Evolutionary conservation across 331 rosid species (phyloP), one percentile per base, ranked within the genome.

Genomic region (Pyrus hybrid): DNA sequence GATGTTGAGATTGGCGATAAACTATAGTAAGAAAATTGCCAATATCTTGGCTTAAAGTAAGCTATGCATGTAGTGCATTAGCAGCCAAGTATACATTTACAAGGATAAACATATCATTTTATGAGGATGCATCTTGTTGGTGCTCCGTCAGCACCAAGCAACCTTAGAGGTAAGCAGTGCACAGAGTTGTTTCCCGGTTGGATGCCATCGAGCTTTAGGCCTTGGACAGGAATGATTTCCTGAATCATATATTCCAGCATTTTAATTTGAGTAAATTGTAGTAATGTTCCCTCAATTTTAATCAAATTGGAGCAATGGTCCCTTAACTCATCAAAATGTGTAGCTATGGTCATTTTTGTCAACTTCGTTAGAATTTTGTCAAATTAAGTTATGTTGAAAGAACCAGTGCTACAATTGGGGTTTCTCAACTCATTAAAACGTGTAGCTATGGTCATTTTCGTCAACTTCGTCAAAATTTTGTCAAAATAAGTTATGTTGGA

Each of bases 221-320:
- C 92, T 80, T 91, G 92, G 81, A 91, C 91, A 21, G 85, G 92
- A 80, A 91, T 89, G 87, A 87, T 87, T 76, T 91, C 96, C 92
- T 91, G 76, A 76, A 25, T 8, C 29, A 71, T 45, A 49, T 66
- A 25, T 11, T 5, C 29, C 29, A 22, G 4, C 28, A 58, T 21
- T 58, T 58, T 21, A 3, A 56, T n/a, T 20, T n/a, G n/a, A n/a
- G n/a, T n/a, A n/a, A n/a, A n/a, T n/a, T n/a, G n/a, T n/a, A n/a
- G n/a, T n/a, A n/a, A n/a, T n/a, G n/a, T n/a, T n/a, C n/a, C n/a
- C n/a, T n/a, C n/a, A n/a, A n/a, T n/a, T n/a, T n/a, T n/a, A n/a
- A n/a, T n/a, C n/a, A n/a, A n/a, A n/a, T n/a, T n/a, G n/a, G n/a
- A n/a, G n/a, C n/a, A n/a, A n/a, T n/a, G n/a, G n/a, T n/a, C n/a